phyloP scores from a whole-genome alignment of 306 rosid species.

The Luffa acutangula region DNA sequence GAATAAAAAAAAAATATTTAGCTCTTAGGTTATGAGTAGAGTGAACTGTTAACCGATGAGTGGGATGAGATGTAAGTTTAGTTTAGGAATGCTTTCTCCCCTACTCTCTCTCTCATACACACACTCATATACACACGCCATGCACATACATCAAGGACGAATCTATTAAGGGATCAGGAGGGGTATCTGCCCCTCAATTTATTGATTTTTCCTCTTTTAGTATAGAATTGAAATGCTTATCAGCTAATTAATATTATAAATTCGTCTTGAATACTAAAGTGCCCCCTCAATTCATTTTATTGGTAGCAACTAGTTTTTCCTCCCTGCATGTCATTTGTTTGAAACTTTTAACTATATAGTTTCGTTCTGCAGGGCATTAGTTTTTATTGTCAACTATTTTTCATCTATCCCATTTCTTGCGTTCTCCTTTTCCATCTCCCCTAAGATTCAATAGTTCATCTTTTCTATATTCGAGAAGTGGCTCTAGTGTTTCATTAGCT shows the following conservation, averaged over 20 bases:
- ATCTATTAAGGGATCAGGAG: too few species aligned
- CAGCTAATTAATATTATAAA: too few species aligned
- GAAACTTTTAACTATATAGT: too few species aligned
- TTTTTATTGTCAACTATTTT: too few species aligned
- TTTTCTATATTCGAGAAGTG: constrained; percentile 30
- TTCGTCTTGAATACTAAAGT: too few species aligned
- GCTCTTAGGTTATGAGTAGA: constrained; percentile 9
- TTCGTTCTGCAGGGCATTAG: too few species aligned
- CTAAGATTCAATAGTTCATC: constrained; percentile 44
- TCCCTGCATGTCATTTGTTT: too few species aligned
- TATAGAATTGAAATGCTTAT: too few species aligned
- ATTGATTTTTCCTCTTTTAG: too few species aligned
- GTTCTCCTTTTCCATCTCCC: constrained; percentile 53
- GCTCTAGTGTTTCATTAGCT: constrained; percentile 45
- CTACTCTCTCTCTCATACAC: neutral
- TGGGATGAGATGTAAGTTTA: neutral
- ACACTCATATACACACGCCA: neutral
- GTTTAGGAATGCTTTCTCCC: neutral
- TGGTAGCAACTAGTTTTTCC: too few species aligned
- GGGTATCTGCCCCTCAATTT: too few species aligned
- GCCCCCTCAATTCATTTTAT: too few species aligned
- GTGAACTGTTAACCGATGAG: neutral
- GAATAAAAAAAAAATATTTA: neutral
- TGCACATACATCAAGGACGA: neutral
- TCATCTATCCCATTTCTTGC: constrained; percentile 33